Percentiles rank a stretch among this genome's conserved stretches.
Conservation (phyloP, 805 yeast genomes). For the Cyberlindnera maritima region DNA sequence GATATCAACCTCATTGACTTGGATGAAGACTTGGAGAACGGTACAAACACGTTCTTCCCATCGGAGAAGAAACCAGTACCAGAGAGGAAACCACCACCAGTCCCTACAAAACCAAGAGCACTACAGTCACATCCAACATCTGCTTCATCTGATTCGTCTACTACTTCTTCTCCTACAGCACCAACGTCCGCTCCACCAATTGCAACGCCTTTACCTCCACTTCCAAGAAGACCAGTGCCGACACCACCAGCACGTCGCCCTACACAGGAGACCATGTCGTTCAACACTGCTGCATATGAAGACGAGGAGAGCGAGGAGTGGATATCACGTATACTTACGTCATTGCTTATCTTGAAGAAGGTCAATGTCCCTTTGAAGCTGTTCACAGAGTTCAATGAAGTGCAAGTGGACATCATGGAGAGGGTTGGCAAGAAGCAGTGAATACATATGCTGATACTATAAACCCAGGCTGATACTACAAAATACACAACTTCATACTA, state of each 20-base stretch:
- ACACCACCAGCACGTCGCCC: conserved; percentile 30
- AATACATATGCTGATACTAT: conserved; percentile 17
- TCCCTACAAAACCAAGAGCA: conserved; percentile 25
- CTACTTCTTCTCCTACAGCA: no score
- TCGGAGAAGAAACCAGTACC: conserved; percentile 5
- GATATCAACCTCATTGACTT: conserved; percentile 29
- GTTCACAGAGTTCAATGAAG: conserved; percentile 25
- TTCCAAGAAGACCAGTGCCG: conserved; percentile 30
- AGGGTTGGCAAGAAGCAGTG: neutral
- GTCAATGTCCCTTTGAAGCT: conserved; percentile 17
- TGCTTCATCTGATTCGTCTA: no score
- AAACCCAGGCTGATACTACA: neutral
- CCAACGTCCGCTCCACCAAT: conserved; percentile 18
- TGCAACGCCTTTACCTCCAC: conserved; percentile 18
- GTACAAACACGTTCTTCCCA: neutral
- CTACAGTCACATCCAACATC: conserved; percentile 10
- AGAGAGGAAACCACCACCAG: conserved; percentile 23
- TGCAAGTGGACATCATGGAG: conserved; percentile 25
- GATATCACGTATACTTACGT: conserved; percentile 46
- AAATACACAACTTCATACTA: no score
- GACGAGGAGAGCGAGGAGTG: conserved; percentile 56
- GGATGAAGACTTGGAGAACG: conserved; percentile 17
- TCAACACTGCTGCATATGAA: conserved; percentile 21
- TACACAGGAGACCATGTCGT: neutral
- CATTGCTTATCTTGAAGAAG: conserved; percentile 21